A percentile compares a stretch with the other conserved stretches of the same genome.
Evolutionary conservation across 305 asterid species (phyloP).

Genomic region (Fraxinus ornus): DNA sequence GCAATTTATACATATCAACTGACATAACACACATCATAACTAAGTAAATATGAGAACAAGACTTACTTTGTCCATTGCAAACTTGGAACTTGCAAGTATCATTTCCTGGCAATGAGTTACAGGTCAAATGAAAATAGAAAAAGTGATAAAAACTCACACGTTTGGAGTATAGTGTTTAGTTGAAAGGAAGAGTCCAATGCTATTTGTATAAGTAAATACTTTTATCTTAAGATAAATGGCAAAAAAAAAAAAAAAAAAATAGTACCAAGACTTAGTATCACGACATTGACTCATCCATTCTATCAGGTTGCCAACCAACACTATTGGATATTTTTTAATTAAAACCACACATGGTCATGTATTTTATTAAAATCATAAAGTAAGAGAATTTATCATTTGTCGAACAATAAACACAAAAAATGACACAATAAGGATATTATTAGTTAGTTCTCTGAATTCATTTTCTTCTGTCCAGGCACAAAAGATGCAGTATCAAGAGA

Average conservation of each 20-base stretch:
- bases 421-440: neutral
- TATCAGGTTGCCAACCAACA: conserved; percentile 7
- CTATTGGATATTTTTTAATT: neutral
- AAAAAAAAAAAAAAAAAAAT: neutral
- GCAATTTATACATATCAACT: neutral
- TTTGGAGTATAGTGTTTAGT: conserved; percentile 11
- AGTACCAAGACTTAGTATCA: conserved; percentile 8
- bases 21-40: neutral
- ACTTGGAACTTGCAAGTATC: conserved; percentile 78
- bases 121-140: conserved; percentile 9
- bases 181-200: neutral
- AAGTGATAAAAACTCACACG: neutral
- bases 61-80: conserved; percentile 53
- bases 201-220: neutral
- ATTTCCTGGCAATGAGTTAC: conserved; percentile 59
- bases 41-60: neutral
- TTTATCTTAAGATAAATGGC: neutral
- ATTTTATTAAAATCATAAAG: neutral
- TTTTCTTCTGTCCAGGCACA: neutral
- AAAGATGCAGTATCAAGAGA: neutral
- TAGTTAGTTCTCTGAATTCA: neutral
- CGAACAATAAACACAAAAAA: neutral
- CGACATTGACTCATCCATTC: neutral
- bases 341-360: neutral
- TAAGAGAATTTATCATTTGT: neutral